Base-by-base conservation (phyloP, 2,329 filamentous ascomycete species). In the Fusarium fracticaudum region DNA sequence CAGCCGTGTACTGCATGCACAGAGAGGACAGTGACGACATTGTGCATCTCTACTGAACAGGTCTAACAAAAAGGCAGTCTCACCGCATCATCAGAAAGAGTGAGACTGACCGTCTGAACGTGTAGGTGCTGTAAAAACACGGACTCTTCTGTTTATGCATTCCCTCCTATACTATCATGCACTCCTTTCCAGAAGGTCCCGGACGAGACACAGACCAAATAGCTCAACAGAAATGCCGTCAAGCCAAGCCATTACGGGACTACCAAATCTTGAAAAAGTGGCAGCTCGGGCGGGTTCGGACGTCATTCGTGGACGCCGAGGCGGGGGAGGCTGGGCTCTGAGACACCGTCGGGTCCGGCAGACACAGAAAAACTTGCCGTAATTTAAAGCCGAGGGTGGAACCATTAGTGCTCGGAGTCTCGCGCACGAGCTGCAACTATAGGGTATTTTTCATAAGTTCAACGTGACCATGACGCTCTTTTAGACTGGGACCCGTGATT, bases 241-340 rank as follows among this genome's bases (percentile, higher is more conserved):
- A 38, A 41, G 59, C 48, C 47, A 55, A 67, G 38, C 45, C 64
- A 40, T 22, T 64, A 45, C 26, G 14, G 48, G 53, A 35, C 26
- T n/a, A 24, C n/a, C 51, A 60, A 41, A 45, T 54, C 38, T 53
- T 45, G 58, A 31, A 40, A 60, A 31, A 60, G 24, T 61, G 20
- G 24, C 40, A 68, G 22, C 24, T 38, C 29, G 24, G 51, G 58
- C 33, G 65, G 64, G 48, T 14, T 48, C 26, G 9, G 35, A 45
- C 66, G 65, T 67, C 65, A 69, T 44, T 40, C 57, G 57, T 50
- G 48, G 41, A 37, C 57, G 33, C 64, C 64, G 64, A 69, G 38
- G 35, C n/a, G 43, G 60, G 43, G 35, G 41, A 26, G 33, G 24
- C 55, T 37, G 35, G 51, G 31, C 48, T 38, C 44, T 44, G 44